These are phyloP conservation scores for Silene noctiflora DNA, from an alignment of 179 eudicot species.

Conservation along the genomic window DNA sequence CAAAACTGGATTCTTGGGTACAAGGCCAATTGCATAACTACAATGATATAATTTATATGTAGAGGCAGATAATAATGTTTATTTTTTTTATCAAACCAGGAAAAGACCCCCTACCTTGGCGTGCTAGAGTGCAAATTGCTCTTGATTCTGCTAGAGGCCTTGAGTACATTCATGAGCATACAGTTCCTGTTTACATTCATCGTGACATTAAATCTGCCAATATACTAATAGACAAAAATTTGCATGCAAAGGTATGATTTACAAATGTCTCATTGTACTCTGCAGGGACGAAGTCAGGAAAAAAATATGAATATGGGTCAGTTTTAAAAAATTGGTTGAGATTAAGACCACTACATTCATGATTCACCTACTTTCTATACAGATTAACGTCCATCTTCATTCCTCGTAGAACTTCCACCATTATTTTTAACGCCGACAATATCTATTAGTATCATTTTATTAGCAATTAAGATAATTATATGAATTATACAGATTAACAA, in stretches of 20 bases:
- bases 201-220: conserved; percentile 76
- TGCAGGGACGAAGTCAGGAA: not conserved
- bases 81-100: conserved; percentile 27
- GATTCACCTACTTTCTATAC: no score
- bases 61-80: not conserved
- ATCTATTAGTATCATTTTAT: no score
- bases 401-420: no score
- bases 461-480: no score
- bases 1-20: not conserved
- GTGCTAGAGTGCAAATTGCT: conserved; percentile 64
- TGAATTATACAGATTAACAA: no score
- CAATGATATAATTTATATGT: not conserved
- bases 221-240: conserved; percentile 57
- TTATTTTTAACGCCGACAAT: no score
- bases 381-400: no score
- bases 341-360: no score
- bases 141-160: conserved; percentile 79
- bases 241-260: conserved; percentile 52
- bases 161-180: conserved; percentile 76
- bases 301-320: not conserved
- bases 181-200: conserved; percentile 66
- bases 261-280: not conserved
- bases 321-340: no score
- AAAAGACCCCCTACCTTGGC: conserved; percentile 52
- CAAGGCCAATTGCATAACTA: not conserved